Percentiles rank a stretch among this genome's conserved stretches.
phyloP scores from a whole-genome alignment of 2,329 filamentous ascomycete genomes.

The Trichoderma sp. region DNA sequence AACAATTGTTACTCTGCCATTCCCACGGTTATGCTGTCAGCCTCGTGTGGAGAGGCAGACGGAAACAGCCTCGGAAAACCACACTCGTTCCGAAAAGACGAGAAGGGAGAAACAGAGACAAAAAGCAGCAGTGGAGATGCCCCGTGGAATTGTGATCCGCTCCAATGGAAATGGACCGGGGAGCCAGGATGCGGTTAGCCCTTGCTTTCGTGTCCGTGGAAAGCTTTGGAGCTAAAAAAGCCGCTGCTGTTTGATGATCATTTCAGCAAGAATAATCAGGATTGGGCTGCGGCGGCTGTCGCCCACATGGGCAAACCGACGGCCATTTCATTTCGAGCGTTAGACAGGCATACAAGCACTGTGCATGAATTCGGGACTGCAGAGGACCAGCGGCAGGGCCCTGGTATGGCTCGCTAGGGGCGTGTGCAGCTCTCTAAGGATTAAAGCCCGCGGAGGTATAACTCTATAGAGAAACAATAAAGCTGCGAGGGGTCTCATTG shows the following conservation, averaged over 20 bases:
- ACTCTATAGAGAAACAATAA: constrained; percentile 17
- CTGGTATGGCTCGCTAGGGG: not conserved
- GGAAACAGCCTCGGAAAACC: constrained; percentile 3
- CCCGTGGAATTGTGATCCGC: not conserved
- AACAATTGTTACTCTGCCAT: not conserved
- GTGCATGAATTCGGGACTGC: constrained; percentile 5
- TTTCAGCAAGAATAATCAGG: not conserved
- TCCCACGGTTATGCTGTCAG: not conserved
- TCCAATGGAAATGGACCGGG: constrained; percentile 6
- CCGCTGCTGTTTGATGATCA: constrained; percentile 4
- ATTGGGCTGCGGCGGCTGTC: not conserved
- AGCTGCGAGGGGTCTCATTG: not conserved
- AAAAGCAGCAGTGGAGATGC: constrained; percentile 1
- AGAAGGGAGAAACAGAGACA: not conserved
- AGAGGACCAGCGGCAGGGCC: not conserved
- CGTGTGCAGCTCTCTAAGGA: not conserved
- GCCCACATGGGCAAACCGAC: not conserved
- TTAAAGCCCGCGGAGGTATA: constrained; percentile 12
- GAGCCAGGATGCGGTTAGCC: not conserved
- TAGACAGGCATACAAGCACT: not conserved
- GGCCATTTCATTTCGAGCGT: constrained; percentile 10
- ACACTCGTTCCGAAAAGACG: not conserved
- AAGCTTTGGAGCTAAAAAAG: not conserved
- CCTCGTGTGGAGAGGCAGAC: not conserved
- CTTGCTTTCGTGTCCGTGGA: constrained; percentile 5